Evolutionary conservation across 2,329 filamentous ascomycete species (phyloP).

Genomic region (Cordyceps sp.): DNA sequence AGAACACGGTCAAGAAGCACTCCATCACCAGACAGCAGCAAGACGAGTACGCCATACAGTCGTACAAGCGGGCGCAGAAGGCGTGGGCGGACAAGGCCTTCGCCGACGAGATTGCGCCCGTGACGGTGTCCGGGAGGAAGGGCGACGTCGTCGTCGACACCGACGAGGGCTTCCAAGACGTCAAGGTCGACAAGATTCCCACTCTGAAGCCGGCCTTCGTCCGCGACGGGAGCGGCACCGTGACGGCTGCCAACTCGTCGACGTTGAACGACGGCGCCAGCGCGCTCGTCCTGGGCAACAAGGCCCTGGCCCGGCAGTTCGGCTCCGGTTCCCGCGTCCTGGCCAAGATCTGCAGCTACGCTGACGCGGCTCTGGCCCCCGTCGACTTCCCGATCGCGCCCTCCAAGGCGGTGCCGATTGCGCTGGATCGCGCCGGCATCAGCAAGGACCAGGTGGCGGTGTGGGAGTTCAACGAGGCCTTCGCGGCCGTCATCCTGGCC

Average conservation of each 20-base stretch:
- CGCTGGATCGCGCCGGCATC: conserved; percentile 75
- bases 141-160: conserved; percentile 63
- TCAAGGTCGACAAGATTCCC: conserved; percentile 74
- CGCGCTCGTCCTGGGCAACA: conserved; percentile 71
- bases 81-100: conserved; percentile 77
- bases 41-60: conserved; percentile 78
- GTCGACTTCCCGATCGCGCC: conserved; percentile 93
- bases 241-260: conserved; percentile 89
- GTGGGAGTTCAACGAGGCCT: conserved; percentile 99
- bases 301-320: conserved; percentile 64
- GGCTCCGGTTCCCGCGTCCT: conserved; percentile 64
- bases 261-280: conserved; percentile 91
- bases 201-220: conserved; percentile 85
- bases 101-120: conserved; percentile 76
- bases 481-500: conserved; percentile 86
- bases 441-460: conserved; percentile 80
- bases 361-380: conserved; percentile 78
- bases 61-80: conserved; percentile 76
- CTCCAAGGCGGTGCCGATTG: conserved; percentile 79
- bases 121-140: conserved; percentile 72
- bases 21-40: conserved; percentile 69
- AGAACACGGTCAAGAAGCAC: conserved; percentile 83
- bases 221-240: conserved; percentile 68
- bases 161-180: conserved; percentile 78
- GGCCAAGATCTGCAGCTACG: conserved; percentile 71